phyloP scores from a whole-genome alignment of 306 rosid genomes.

The Vigna reflexopilosa region DNA sequence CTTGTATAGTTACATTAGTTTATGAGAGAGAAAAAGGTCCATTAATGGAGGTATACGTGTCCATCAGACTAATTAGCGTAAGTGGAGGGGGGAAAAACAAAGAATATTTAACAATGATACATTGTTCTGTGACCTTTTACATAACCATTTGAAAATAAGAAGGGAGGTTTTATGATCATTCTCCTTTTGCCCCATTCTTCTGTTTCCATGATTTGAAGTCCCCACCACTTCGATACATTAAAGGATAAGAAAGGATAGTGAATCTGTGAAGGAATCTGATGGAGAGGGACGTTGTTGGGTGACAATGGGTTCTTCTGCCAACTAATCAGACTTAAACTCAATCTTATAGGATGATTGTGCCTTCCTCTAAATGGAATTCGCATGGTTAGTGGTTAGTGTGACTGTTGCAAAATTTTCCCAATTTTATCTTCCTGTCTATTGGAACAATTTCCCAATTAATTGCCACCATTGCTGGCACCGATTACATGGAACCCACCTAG shows the following conservation, averaged over 20 bases:
- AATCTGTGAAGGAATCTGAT: slow-evolving; percentile 7
- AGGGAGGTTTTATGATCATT: neutral
- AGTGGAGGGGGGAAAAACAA: neutral
- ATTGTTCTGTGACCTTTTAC: slow-evolving; percentile 27
- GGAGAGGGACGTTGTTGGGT: slow-evolving; percentile 15
- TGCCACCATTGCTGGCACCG: slow-evolving; percentile 22
- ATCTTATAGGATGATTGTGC: slow-evolving; percentile 33
- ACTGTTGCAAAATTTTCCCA: neutral
- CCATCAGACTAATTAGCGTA: neutral
- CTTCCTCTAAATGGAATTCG: neutral
- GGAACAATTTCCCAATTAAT: neutral
- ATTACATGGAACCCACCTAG: slow-evolving; percentile 40
- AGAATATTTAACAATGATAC: neutral
- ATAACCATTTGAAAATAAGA: slow-evolving; percentile 37
- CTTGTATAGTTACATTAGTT: neutral
- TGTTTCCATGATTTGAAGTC: slow-evolving; percentile 10
- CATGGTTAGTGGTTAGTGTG: slow-evolving; percentile 29
- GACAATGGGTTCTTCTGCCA: slow-evolving; percentile 40
- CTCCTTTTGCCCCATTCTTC: slow-evolving; percentile 17
- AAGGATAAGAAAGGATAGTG: slow-evolving; percentile 25
- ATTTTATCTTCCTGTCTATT: neutral
- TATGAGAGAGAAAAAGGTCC: neutral
- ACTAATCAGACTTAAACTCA: slow-evolving; percentile 22
- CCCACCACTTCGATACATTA: slow-evolving; percentile 34
- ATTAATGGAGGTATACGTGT: slow-evolving; percentile 31